These are phyloP conservation scores for Venturiaceae sp. DNA, from an alignment of 2,329 filamentous ascomycete genomes.

Conservation along the genomic window DNA sequence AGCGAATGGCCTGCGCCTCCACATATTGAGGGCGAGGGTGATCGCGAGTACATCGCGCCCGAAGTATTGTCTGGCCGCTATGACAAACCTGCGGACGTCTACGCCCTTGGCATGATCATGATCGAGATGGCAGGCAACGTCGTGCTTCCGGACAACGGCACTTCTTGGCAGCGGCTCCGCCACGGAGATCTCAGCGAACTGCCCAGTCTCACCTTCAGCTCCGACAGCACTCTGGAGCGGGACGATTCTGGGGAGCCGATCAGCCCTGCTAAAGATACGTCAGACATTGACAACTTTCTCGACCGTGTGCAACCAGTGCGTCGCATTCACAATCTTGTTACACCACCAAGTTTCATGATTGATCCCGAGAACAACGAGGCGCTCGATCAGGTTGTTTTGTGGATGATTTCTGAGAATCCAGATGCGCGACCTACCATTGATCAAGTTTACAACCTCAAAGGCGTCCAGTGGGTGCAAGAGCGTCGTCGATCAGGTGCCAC, in stretches of 20 bases:
- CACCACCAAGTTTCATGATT: slow-evolving; percentile 85
- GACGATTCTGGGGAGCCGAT: slow-evolving; percentile 62
- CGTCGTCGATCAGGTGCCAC: slow-evolving; percentile 83
- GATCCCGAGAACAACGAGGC: slow-evolving; percentile 62
- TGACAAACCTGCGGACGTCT: slow-evolving; percentile 87
- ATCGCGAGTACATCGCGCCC: slow-evolving; percentile 91
- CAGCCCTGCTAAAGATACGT: slow-evolving; percentile 23
- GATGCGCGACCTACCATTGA: slow-evolving; percentile 62
- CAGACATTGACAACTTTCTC: slow-evolving; percentile 19
- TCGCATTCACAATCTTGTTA: slow-evolving; percentile 41
- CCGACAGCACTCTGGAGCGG: slow-evolving; percentile 58
- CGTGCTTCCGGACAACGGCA: slow-evolving; percentile 83
- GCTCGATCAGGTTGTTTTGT: slow-evolving; percentile 73
- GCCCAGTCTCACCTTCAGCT: slow-evolving; percentile 75
- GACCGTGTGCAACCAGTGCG: slow-evolving; percentile 9
- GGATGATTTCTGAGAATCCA: slow-evolving; percentile 78
- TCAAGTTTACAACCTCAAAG: slow-evolving; percentile 62
- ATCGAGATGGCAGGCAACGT: slow-evolving; percentile 93
- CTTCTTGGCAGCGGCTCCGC: slow-evolving; percentile 81
- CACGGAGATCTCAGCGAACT: slow-evolving; percentile 84
- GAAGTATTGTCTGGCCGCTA: slow-evolving; percentile 81
- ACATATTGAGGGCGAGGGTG: slow-evolving; percentile 81
- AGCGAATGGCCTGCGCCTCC: slow-evolving; percentile 65
- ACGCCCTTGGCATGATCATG: slow-evolving; percentile 87
- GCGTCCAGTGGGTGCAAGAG: slow-evolving; percentile 68